Evolutionary conservation across 305 asterid genomes (phyloP), one percentile per base, ranked within the genome.

Genomic region (Rubia tinctorum): DNA sequence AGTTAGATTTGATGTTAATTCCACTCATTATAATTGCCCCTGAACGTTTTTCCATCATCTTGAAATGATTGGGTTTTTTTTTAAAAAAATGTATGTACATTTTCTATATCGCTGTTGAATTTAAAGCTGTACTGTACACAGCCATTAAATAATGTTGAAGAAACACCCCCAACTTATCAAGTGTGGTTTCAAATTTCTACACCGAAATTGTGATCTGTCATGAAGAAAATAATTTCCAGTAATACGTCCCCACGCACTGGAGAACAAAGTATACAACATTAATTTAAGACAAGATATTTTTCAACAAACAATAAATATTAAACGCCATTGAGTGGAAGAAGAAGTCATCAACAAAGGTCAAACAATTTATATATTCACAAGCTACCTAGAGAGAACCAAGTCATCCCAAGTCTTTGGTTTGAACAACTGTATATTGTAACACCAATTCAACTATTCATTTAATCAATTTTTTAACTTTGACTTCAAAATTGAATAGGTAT

Each of bases 351-450:
- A 82, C 80, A 76, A 53, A 71, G 80, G 72, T 76, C 76, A 64
- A 69, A 76, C 82, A 79, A 85, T 77, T 79, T 81, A 77, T 78
- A 79, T 80, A 82, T 80, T 79, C 85, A 27, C 30, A 27, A 83
- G 79, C 62, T 73, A 56, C 18, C 70, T 42, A 42, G 53, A 5
- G 27, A 56, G 60, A 58, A 58, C 39, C 37, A 68, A 25, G 17
- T 45, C 45, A 30, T 71, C 30, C 30, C 30, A 27, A 27, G 1
- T 27, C 30, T 27, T 27, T n/a, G n/a, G 30, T 27, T 2, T 27
- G 43, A 86, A 82, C 89, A 90, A 84, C 89, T n/a, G n/a, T n/a
- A n/a, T n/a, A n/a, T n/a, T n/a, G n/a, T n/a, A n/a, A n/a, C n/a
- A n/a, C n/a, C n/a, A n/a, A n/a, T n/a, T n/a, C n/a, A n/a, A n/a